Evolutionary conservation across 2,329 filamentous ascomycete genomes (phyloP), one percentile per base, ranked within the genome.

Genomic region (Leptographium flavum): DNA sequence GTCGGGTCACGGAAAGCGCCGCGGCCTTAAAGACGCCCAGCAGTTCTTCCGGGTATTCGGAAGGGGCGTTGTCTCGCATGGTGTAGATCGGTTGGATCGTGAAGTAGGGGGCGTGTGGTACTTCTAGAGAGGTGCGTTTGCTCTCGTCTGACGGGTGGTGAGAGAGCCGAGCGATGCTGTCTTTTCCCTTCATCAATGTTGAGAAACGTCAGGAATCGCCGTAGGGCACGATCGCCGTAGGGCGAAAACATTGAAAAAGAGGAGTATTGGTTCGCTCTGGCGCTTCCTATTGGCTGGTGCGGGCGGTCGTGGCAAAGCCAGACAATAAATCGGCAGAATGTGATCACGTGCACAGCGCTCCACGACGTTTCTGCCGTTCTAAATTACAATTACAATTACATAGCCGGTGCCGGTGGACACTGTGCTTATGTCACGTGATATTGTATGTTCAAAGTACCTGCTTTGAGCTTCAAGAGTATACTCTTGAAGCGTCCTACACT

Each of bases 21-120:
- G 92, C 92, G 15, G 83, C 79, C 62, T 87, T 92, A 72, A 98
- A 98, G 47, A 86, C 81, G 55, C 90, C 81, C 47, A 95, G 77
- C 40, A 95, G 77, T 58, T 79, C 72, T 57, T 81, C 77, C 17
- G 74, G 71, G 22, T 38, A 31, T 11, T 46, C 44, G 31, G 23
- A 27, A 7, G 38, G 9, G 17, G 30, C 28, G 31, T 41, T 30
- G 38, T 41, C 32, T 15, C 32, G 15, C 41, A 43, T 43, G 15
- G 31, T 28, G 40, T 23, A 15, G 19, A n/a, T 42, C 9, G 11
- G 28, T 17, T 19, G n/a, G n/a, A n/a, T n/a, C n/a, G n/a, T n/a
- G n/a, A n/a, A n/a, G n/a, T 32, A 15, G 14, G 15, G 15, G 32
- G 15, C 6, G 15, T n/a, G 14, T 33, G 32, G n/a, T n/a, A n/a